Conservation (phyloP, 2,329 filamentous ascomycete species). For the Pseudogymnoascus sp. region DNA sequence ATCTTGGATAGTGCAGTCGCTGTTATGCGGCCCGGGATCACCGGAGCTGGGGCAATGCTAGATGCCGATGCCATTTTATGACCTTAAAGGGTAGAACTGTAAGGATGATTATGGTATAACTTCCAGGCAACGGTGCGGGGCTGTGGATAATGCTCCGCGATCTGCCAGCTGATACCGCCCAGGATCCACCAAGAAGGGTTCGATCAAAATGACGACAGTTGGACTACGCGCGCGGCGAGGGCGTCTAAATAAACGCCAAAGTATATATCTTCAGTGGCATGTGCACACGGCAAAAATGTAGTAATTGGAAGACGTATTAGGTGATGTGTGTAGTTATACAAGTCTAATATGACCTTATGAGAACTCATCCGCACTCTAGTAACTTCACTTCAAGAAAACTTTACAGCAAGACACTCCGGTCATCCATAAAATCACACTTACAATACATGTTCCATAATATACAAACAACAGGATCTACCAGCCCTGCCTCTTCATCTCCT, state of each 20-base stretch:
- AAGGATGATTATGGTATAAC: background rate
- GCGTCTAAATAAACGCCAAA: background rate
- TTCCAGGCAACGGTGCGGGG: background rate
- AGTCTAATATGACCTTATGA: background rate
- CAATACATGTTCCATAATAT: slow-evolving; percentile 9
- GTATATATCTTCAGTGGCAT: background rate
- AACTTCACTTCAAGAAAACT: background rate
- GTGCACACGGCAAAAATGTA: background rate
- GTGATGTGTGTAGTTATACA: background rate
- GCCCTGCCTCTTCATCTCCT: slow-evolving; percentile 66
- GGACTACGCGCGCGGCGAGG: background rate
- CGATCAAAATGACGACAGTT: background rate
- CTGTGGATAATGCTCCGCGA: background rate
- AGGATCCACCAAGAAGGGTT: background rate
- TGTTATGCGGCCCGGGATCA: slow-evolving; percentile 19
- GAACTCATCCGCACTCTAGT: background rate
- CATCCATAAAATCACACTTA: background rate
- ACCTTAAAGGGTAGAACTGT: background rate
- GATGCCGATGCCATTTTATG: background rate
- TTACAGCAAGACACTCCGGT: background rate
- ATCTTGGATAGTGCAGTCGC: slow-evolving; percentile 22
- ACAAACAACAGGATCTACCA: slow-evolving; percentile 46
- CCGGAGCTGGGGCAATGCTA: background rate
- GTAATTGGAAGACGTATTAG: background rate
- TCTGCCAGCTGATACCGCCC: slow-evolving; percentile 4